Evolutionary conservation across 257 asterid genomes (phyloP).

Genomic region (Gentiana straminea): DNA sequence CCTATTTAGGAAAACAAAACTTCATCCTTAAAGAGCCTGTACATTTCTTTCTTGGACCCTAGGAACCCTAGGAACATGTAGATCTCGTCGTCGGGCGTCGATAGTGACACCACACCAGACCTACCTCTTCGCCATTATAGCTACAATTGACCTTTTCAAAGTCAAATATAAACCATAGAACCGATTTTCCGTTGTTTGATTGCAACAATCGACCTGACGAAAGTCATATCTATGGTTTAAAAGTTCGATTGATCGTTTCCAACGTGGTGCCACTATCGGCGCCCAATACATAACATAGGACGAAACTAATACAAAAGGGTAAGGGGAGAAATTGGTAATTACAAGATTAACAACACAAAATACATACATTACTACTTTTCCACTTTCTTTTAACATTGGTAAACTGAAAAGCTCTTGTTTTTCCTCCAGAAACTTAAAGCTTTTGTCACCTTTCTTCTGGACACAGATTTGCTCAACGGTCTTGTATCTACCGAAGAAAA

Average conservation of each 20-base stretch:
- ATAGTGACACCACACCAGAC: too few relatives aligned
- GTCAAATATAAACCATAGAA: too few relatives aligned
- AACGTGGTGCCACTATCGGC: too few relatives aligned
- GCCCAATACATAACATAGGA: neutral
- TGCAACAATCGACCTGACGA: too few relatives aligned
- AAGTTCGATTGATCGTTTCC: too few relatives aligned
- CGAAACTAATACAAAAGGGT: neutral
- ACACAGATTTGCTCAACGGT: slow-evolving; percentile 55
- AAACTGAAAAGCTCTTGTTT: slow-evolving; percentile 25
- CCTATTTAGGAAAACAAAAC: neutral
- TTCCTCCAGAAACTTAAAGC: slow-evolving; percentile 25
- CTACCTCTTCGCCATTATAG: too few relatives aligned
- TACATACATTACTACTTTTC: too few relatives aligned
- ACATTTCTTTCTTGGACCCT: slow-evolving; percentile 3
- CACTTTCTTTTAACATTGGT: slow-evolving; percentile 5
- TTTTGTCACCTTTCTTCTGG: slow-evolving; percentile 25
- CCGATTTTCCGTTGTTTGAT: too few relatives aligned
- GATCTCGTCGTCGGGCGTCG: neutral
- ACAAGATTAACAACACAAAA: slow-evolving; percentile 7
- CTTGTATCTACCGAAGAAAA: slow-evolving; percentile 31
- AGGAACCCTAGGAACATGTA: neutral
- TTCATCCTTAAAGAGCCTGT: slow-evolving; percentile 5
- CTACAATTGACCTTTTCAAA: too few relatives aligned
- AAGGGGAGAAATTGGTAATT: neutral
- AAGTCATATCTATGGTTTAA: too few relatives aligned